These are phyloP conservation scores for Mitragyna speciosa DNA, from an alignment of 257 asterid genomes.

Conservation along the genomic window DNA sequence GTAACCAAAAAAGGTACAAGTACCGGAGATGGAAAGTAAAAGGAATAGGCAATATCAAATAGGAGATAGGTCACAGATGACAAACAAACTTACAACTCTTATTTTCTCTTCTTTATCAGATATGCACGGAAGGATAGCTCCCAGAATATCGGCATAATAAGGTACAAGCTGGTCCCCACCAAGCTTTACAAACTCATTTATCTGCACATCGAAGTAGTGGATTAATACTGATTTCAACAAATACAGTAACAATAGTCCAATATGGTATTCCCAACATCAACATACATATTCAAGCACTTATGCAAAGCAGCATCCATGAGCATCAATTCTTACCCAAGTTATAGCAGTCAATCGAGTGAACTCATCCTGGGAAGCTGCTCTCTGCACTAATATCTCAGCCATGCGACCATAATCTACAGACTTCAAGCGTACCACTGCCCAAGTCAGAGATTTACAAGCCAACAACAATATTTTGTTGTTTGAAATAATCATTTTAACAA, in stretches of 20 bases:
- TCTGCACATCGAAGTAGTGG: constrained; percentile 48
- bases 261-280: neutral
- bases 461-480: constrained; percentile 19
- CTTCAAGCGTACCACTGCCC: constrained; percentile 51
- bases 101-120: constrained; percentile 98
- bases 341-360: constrained; percentile 95
- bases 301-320: neutral
- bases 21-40: neutral
- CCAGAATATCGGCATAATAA: constrained; percentile 93
- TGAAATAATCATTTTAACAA: neutral
- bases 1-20: neutral
- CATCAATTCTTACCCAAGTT: constrained; percentile 71
- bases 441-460: constrained; percentile 34
- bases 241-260: constrained; percentile 10
- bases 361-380: constrained; percentile 93
- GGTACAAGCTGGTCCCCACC: constrained; percentile 99
- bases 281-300: neutral
- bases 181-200: constrained; percentile 96
- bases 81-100: constrained; percentile 67
- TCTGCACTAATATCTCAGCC: constrained; percentile 97
- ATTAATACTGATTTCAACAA: constrained; percentile 25
- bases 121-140: constrained; percentile 95
- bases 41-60: neutral
- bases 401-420: constrained; percentile 99
- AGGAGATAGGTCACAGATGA: neutral